A percentile compares a stretch with the other conserved stretches of the same genome.
These are phyloP conservation scores for Alternaria burnsii DNA, from an alignment of 2,329 filamentous ascomycete genomes.

Conservation along the genomic window DNA sequence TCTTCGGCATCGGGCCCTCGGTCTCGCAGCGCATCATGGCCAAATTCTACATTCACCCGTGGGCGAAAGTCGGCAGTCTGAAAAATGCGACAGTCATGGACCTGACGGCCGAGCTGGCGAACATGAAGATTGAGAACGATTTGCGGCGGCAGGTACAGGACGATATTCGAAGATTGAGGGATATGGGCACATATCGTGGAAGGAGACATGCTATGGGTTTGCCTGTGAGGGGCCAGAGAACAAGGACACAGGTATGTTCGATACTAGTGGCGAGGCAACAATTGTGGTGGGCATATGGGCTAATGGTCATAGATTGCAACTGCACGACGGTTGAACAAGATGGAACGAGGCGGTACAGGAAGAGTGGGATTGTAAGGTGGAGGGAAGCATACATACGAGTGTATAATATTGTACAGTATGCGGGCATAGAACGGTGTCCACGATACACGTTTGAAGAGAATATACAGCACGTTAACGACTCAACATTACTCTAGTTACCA, in stretches of 20 bases:
- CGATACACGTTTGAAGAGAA: constrained; percentile 5
- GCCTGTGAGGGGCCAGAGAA: constrained; percentile 90
- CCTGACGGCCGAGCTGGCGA: constrained; percentile 83
- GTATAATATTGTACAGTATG: constrained; percentile 41
- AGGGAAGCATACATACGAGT: constrained; percentile 14
- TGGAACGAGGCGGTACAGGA: constrained; percentile 60
- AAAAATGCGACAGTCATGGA: constrained; percentile 79
- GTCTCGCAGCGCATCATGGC: constrained; percentile 77
- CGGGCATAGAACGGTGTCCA: constrained; percentile 23
- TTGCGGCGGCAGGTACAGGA: constrained; percentile 78
- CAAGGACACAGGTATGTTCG: constrained; percentile 73
- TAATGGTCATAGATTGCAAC: constrained; percentile 61
- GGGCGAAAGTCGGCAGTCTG: constrained; percentile 78
- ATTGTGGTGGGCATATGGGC: constrained; percentile 6
- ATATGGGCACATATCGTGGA: constrained; percentile 90
- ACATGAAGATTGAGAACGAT: constrained; percentile 95
- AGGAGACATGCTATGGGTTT: constrained; percentile 90
- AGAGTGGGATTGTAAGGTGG: constrained; percentile 38
- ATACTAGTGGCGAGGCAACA: not conserved
- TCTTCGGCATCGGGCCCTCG: constrained; percentile 48
- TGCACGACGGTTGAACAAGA: constrained; percentile 66
- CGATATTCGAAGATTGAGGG: constrained; percentile 84
- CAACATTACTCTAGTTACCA: not conserved
- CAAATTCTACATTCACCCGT: constrained; percentile 86
- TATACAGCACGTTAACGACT: constrained; percentile 6